Percentiles rank a stretch among this genome's conserved stretches.
phyloP scores from a whole-genome alignment of 768 basidiomycete genomes.

The Hypholoma fasciculare region DNA sequence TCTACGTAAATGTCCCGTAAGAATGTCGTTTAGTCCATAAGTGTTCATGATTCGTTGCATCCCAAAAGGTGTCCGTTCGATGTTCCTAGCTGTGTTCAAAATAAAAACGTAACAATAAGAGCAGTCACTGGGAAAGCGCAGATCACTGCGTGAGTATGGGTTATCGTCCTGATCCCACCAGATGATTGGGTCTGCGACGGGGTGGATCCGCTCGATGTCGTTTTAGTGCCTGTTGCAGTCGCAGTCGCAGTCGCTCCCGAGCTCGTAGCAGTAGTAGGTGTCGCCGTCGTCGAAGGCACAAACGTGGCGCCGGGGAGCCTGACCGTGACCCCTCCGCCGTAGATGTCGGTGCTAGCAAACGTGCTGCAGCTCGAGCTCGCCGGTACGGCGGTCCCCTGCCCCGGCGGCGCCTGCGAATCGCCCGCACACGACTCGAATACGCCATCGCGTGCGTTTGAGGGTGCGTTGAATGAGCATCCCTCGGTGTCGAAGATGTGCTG shows the following conservation, averaged over 20 bases:
- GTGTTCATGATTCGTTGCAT: too few relatives aligned
- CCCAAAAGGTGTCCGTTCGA: too few relatives aligned
- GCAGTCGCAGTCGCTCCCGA: background rate
- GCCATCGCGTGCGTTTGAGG: conserved; percentile 56
- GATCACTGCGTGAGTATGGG: too few relatives aligned
- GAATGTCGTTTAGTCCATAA: too few relatives aligned
- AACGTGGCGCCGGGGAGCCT: background rate
- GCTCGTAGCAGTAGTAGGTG: background rate
- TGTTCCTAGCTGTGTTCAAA: too few relatives aligned
- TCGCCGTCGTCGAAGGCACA: background rate
- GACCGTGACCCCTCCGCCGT: background rate
- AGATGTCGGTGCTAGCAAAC: conserved; percentile 28
- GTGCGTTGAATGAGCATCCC: conserved; percentile 72
- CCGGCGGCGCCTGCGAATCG: conserved; percentile 63
- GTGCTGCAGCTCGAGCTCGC: conserved; percentile 37
- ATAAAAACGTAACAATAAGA: too few relatives aligned
- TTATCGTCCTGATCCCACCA: too few relatives aligned
- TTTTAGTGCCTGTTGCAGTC: too few relatives aligned
- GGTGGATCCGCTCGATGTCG: too few relatives aligned
- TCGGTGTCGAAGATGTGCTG: conserved; percentile 75
- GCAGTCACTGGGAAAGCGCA: too few relatives aligned
- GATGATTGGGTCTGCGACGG: too few relatives aligned
- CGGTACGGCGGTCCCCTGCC: conserved; percentile 40
- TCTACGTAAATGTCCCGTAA: too few relatives aligned
- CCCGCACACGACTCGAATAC: conserved; percentile 65